Base-by-base conservation (phyloP, 257 asterid species). In the Linaria vulgaris region DNA sequence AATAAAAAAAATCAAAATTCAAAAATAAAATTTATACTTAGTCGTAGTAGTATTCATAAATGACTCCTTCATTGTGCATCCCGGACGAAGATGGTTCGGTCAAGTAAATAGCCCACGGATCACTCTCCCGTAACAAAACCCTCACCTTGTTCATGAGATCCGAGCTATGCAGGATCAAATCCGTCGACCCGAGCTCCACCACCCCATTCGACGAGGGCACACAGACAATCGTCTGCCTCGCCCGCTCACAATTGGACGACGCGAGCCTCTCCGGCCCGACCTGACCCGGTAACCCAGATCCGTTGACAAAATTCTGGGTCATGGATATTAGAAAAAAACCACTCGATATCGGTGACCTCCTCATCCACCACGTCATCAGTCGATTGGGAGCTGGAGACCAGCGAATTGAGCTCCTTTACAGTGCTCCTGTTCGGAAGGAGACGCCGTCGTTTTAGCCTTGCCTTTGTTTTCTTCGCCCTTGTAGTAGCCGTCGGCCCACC, bases 401-500 rank as follows among this genome's bases (percentile, higher is more conserved):
- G 46, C 0, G 91, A 87, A 74, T 90, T 90, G 58, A 90, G 80
- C 80, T 87, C 88, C n/a, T 31, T 79, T 87, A 15, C 97, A 59
- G 78, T 87, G 90, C 34, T 81, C 95, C 66, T 90, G 97, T 59
- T 87, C 96, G 3, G 85, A 43, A 0, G 85, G 69, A 1, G 64
- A 69, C 13, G 82, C 53, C 19, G 78, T 72, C 25, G 79, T 77
- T 52, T 62, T 78, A 6, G 12, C 84, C 63, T 25, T 72, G 83
- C 2, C 20, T 7, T 81, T 82, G 9, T 72, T 77, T 38, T 87
- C 94, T 38, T 87, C 97, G 9, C 95, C 95, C 43, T 77, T 85
- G 54, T 87, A 90, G 69, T 83, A 90, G 7, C 97, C 97, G 59
- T 90, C 97, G 22, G 94, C 97, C 97, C 97, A 90, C 1, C 82